Evolutionary conservation across 768 basidiomycete genomes (phyloP).

Genomic region (Cystofilobasidium capitatum): DNA sequence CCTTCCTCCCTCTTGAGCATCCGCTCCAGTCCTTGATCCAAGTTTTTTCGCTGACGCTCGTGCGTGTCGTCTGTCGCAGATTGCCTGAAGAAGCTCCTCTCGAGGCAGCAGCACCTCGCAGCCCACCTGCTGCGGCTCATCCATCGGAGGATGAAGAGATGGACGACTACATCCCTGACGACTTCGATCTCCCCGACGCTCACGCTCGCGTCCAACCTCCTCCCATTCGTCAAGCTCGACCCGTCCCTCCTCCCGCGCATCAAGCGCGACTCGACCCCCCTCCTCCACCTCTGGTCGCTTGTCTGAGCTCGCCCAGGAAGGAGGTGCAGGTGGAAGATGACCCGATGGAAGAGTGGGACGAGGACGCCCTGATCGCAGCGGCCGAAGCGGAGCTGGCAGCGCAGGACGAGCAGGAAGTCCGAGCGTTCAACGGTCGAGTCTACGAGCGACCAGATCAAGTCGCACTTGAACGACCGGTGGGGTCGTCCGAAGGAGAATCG

Average conservation of each 20-base stretch:
- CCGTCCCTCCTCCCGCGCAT: not conserved
- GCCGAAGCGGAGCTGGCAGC: not conserved
- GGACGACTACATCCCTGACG: slow-evolving; percentile 25
- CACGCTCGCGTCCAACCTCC: not conserved
- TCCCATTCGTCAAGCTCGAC: not conserved
- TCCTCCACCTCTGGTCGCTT: not conserved
- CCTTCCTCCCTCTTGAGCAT: not conserved
- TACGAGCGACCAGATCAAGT: not conserved
- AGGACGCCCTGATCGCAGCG: not conserved
- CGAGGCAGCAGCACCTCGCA: not conserved
- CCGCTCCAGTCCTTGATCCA: too few species aligned
- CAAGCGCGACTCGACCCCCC: not conserved
- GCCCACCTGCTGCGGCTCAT: not conserved
- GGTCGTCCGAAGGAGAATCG: too few species aligned
- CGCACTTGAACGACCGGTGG: not conserved
- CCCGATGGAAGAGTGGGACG: not conserved
- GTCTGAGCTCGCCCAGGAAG: not conserved
- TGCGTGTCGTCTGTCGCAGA: too few species aligned
- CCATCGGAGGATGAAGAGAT: slow-evolving; percentile 1
- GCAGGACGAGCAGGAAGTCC: not conserved
- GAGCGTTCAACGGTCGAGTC: too few species aligned
- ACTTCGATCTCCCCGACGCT: slow-evolving; percentile 13
- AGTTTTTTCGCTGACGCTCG: too few species aligned
- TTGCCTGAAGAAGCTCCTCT: too few species aligned
- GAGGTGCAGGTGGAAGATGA: not conserved